Conservation (phyloP, 2,329 filamentous ascomycete genomes). For the Colletotrichum cereale region DNA sequence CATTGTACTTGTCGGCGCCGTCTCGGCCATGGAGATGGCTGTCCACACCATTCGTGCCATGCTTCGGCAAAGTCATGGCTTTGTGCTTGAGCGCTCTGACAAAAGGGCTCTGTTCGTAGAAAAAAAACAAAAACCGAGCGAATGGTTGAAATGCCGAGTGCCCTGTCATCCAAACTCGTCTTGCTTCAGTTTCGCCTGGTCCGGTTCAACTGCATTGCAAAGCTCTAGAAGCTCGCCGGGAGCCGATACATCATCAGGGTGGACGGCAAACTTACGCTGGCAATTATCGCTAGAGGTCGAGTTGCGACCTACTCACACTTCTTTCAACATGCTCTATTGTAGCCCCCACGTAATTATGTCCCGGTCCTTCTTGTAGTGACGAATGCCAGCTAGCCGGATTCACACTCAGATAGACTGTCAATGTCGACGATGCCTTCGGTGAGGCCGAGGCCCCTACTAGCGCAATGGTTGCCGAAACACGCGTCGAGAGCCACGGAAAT, state of each 20-base stretch:
- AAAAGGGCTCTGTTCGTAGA: neutral
- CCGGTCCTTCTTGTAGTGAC: conserved; percentile 55
- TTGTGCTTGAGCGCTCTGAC: conserved; percentile 14
- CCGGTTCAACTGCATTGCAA: conserved; percentile 51
- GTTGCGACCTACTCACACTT: conserved; percentile 58
- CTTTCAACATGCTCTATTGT: conserved; percentile 58
- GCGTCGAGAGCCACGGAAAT: conserved; percentile 15
- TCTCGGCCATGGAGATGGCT: neutral
- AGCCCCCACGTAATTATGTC: conserved; percentile 54
- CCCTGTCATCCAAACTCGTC: conserved; percentile 49
- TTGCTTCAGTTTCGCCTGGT: conserved; percentile 49
- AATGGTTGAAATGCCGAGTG: neutral
- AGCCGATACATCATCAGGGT: conserved; percentile 49
- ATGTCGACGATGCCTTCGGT: conserved; percentile 74
- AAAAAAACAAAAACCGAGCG: neutral
- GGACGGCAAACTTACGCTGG: conserved; percentile 53
- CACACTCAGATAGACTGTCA: conserved; percentile 70
- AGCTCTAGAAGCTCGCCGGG: conserved; percentile 50
- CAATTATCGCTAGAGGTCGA: conserved; percentile 58
- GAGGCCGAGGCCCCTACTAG: conserved; percentile 68
- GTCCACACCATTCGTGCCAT: conserved; percentile 47
- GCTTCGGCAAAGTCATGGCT: conserved; percentile 59
- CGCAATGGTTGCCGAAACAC: conserved; percentile 4
- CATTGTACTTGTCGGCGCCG: neutral
- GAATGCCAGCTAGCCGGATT: conserved; percentile 61